Evolutionary conservation across 352 stramenopile genomes (phyloP).

Genomic region (Pythium scleroteichum): DNA sequence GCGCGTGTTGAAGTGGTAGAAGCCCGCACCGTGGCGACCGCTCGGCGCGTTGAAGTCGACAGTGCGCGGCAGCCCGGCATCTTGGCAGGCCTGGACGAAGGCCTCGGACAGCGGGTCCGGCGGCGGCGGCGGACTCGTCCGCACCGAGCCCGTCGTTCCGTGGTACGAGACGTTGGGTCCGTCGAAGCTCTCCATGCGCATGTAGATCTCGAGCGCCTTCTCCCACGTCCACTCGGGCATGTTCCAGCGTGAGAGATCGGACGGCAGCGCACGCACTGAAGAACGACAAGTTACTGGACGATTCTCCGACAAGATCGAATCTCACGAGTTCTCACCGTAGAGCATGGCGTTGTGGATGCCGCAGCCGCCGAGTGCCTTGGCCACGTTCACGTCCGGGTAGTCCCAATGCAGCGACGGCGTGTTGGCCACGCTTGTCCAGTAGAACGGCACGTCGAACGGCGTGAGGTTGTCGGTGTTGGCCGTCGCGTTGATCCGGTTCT

Average conservation of each 20-base stretch:
- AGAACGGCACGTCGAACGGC: constrained; percentile 82
- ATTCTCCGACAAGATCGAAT: too few relatives aligned
- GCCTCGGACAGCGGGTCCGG: constrained; percentile 39
- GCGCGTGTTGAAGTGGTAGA: constrained; percentile 88
- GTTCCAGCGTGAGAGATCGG: constrained; percentile 77
- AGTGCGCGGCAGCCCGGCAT: constrained; percentile 56
- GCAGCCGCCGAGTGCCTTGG: constrained; percentile 83
- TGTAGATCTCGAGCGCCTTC: constrained; percentile 68
- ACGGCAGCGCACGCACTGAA: constrained; percentile 64
- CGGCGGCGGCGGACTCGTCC: constrained; percentile 45
- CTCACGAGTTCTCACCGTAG: constrained; percentile 50
- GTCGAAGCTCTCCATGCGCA: constrained; percentile 75
- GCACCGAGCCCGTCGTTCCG: constrained; percentile 50
- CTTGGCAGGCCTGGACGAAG: constrained; percentile 55
- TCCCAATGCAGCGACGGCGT: constrained; percentile 66
- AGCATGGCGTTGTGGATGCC: constrained; percentile 93
- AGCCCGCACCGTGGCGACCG: constrained; percentile 66
- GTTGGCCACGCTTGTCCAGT: constrained; percentile 85
- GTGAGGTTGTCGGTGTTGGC: constrained; percentile 55
- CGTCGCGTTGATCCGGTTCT: constrained; percentile 37
- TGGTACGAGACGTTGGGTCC: constrained; percentile 58
- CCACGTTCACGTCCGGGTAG: constrained; percentile 80
- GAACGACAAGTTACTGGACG: too few relatives aligned
- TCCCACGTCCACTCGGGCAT: constrained; percentile 78
- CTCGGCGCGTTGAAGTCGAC: constrained; percentile 83